These are phyloP conservation scores for Candolleomyces aberdarensis DNA, from an alignment of 768 basidiomycete genomes.

Conservation along the genomic window DNA sequence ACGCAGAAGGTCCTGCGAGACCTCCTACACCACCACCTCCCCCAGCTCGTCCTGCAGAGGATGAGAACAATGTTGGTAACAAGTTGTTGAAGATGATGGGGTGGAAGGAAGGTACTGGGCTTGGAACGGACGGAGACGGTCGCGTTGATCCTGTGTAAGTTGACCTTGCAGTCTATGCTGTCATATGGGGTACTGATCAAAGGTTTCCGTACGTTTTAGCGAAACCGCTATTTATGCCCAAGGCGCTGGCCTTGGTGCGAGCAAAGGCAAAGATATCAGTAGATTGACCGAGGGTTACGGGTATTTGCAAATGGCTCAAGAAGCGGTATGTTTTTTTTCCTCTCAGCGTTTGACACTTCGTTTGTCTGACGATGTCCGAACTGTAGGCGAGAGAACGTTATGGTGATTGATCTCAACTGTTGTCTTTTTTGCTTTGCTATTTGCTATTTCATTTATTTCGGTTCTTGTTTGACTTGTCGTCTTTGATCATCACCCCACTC, in stretches of 20 bases:
- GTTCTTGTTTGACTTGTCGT: too few species aligned
- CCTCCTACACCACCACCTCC: conserved; percentile 61
- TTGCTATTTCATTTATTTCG: not conserved
- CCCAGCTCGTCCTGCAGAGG: conserved; percentile 67
- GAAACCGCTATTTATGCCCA: conserved; percentile 84
- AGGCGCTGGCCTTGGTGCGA: conserved; percentile 89
- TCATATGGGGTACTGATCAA: too few species aligned
- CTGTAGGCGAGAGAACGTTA: conserved; percentile 40
- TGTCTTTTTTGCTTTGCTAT: not conserved
- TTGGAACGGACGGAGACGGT: conserved; percentile 82
- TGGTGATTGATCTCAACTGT: conserved; percentile 20
- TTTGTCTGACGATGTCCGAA: not conserved
- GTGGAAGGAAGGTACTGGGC: conserved; percentile 87
- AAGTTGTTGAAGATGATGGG: conserved; percentile 97
- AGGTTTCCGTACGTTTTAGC: conserved; percentile 34
- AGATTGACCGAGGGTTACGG: conserved; percentile 66
- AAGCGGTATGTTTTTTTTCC: conserved; percentile 46
- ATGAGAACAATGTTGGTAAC: conserved; percentile 86
- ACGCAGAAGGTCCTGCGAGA: conserved; percentile 55
- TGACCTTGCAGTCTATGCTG: not conserved
- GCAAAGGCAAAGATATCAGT: conserved; percentile 81
- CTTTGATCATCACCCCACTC: too few species aligned
- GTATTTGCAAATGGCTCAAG: conserved; percentile 72
- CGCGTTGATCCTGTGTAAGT: conserved; percentile 84
- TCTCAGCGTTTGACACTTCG: conserved; percentile 1